Evolutionary conservation across 2,329 filamentous ascomycete genomes (phyloP).

Genomic region (Coleophoma crateriformis): DNA sequence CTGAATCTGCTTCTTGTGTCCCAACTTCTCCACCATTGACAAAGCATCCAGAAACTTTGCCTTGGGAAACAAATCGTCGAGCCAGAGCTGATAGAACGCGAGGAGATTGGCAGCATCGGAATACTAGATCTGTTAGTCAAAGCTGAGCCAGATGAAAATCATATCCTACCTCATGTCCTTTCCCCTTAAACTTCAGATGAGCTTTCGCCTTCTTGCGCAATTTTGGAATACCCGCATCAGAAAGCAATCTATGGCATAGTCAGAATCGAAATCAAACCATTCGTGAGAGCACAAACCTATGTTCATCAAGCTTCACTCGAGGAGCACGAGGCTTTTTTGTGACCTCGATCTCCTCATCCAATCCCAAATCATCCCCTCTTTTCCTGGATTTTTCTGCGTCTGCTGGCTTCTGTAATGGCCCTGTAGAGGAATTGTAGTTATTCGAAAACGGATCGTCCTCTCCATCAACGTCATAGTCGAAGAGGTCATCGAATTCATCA

Average conservation of each 20-base stretch:
- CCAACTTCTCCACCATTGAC: conserved; percentile 85
- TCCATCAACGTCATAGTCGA: conserved; percentile 65
- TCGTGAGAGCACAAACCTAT: conserved; percentile 43
- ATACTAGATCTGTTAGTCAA: conserved; percentile 47
- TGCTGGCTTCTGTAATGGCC: conserved; percentile 27
- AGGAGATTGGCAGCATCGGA: conserved; percentile 77
- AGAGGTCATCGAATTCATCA: conserved; percentile 59
- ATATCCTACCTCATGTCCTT: conserved; percentile 75
- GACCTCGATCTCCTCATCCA: conserved; percentile 83
- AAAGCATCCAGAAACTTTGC: conserved; percentile 90
- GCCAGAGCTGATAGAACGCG: conserved; percentile 92
- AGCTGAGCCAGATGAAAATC: background rate
- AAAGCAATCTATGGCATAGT: conserved; percentile 58
- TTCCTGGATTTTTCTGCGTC: conserved; percentile 31
- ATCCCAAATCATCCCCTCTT: conserved; percentile 55
- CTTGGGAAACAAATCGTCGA: conserved; percentile 92
- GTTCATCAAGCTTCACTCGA: conserved; percentile 81
- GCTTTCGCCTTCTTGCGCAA: conserved; percentile 66
- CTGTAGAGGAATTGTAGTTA: conserved; percentile 34
- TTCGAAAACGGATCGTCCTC: conserved; percentile 21
- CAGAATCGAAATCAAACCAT: background rate
- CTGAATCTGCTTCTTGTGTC: conserved; percentile 76
- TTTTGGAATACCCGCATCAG: conserved; percentile 76
- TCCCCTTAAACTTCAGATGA: conserved; percentile 77
- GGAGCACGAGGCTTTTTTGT: conserved; percentile 67